Conservation (phyloP, 208 protist species). For the Leishmania major region DNA sequence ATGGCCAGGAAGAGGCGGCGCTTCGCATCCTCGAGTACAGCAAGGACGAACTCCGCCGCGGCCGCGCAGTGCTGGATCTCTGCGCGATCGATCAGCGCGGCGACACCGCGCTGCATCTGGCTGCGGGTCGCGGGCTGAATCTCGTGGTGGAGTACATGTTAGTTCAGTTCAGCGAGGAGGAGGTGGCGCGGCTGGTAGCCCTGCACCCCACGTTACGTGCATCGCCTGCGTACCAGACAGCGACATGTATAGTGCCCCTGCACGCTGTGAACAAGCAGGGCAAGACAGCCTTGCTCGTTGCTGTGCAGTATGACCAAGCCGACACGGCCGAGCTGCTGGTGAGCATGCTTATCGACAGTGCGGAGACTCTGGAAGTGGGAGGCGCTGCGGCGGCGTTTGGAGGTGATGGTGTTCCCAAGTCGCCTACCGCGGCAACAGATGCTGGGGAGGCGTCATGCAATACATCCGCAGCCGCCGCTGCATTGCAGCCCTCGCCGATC, state of each 20-base stretch:
- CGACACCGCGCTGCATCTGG: slow-evolving; percentile 74
- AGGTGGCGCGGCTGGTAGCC: slow-evolving; percentile 44
- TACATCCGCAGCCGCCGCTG: slow-evolving; percentile 12
- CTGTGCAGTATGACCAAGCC: slow-evolving; percentile 60
- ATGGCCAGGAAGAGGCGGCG: slow-evolving; percentile 57
- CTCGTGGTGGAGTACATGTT: slow-evolving; percentile 82
- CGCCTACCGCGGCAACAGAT: neutral
- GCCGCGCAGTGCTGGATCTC: slow-evolving; percentile 63
- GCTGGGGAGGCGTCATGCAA: neutral
- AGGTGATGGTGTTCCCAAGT: neutral
- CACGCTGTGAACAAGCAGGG: slow-evolving; percentile 61
- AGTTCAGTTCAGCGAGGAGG: slow-evolving; percentile 70
- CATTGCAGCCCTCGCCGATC: slow-evolving; percentile 3
- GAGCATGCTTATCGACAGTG: slow-evolving; percentile 34
- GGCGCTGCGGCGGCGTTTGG: neutral
- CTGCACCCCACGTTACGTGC: slow-evolving; percentile 20
- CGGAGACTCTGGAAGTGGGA: neutral
- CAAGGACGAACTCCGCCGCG: slow-evolving; percentile 73
- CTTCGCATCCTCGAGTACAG: slow-evolving; percentile 75
- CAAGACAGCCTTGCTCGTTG: slow-evolving; percentile 68
- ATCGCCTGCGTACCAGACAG: slow-evolving; percentile 13
- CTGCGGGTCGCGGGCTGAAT: slow-evolving; percentile 49
- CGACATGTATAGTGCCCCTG: slow-evolving; percentile 27
- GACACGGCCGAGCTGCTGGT: slow-evolving; percentile 69
- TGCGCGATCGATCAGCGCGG: slow-evolving; percentile 63